Conservation (phyloP, 257 asterid genomes). For the Solanum commersonii region DNA sequence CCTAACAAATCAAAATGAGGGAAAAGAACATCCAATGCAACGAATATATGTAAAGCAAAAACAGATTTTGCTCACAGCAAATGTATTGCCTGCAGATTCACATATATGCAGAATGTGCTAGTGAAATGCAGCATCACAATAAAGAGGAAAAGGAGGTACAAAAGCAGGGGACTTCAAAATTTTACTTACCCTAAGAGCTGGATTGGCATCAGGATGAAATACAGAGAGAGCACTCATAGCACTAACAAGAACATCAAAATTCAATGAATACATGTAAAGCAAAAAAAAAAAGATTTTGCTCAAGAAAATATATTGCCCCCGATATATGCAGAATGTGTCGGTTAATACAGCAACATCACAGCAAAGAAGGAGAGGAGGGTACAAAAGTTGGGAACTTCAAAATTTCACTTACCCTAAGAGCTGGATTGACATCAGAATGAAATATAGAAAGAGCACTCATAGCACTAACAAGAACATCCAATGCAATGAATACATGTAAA, state of each 20-base stretch:
- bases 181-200: constrained; percentile 71
- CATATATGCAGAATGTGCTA: not conserved
- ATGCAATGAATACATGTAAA: not conserved
- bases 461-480: constrained; percentile 41
- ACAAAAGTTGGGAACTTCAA: not conserved
- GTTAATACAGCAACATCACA: not conserved
- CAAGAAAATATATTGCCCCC: not conserved
- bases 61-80: not conserved
- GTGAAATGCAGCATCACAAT: not conserved
- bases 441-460: constrained; percentile 83
- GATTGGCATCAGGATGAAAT: constrained; percentile 95
- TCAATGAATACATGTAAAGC: not conserved
- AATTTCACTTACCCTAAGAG: constrained; percentile 58
- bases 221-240: constrained; percentile 88
- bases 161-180: not conserved
- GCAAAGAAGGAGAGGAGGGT: not conserved
- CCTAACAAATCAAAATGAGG: not conserved
- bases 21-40: not conserved
- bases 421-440: constrained; percentile 96
- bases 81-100: not conserved
- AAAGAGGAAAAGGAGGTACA: not conserved
- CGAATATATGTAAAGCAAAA: not conserved
- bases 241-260: constrained; percentile 29
- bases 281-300: not conserved
- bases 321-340: not conserved